Percentiles rank a stretch among this genome's conserved stretches.
phyloP scores from a whole-genome alignment of 1,284 basidiomycete genomes.

The Termitomyces sp. region DNA sequence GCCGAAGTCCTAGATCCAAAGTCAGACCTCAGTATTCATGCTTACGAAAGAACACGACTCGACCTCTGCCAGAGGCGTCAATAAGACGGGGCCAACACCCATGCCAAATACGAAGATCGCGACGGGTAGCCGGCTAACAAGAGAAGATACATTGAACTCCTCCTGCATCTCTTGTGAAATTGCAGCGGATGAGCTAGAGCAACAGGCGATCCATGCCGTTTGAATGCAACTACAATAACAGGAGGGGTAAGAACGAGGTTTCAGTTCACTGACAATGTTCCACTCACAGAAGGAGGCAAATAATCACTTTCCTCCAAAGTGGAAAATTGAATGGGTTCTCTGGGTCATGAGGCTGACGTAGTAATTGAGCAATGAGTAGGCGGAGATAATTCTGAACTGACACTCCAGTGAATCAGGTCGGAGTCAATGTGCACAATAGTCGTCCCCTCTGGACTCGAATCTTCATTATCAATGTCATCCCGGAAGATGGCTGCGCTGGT shows the following conservation, averaged over 20 bases:
- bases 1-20: constrained; percentile 14
- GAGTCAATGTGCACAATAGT: constrained; percentile 3
- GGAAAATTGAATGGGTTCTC: constrained; percentile 19
- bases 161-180: constrained; percentile 14
- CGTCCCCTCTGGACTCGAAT: neutral
- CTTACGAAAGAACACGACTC: neutral
- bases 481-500: neutral
- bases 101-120: constrained; percentile 19
- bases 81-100: constrained; percentile 16
- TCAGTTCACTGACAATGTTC: neutral
- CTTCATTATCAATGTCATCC: neutral
- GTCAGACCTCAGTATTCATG: neutral
- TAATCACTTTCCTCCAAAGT: constrained; percentile 16
- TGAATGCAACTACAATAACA: constrained; percentile 15
- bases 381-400: constrained; percentile 4
- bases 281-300: constrained; percentile 15
- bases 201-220: constrained; percentile 15
- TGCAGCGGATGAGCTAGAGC: constrained; percentile 16
- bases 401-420: constrained; percentile 16
- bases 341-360: constrained; percentile 14
- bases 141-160: constrained; percentile 13
- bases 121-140: constrained; percentile 16
- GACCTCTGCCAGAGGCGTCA: constrained; percentile 19
- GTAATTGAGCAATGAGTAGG: neutral
- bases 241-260: neutral